Conservation (phyloP, 139 green algal species). For the Haematococcus sp. region DNA sequence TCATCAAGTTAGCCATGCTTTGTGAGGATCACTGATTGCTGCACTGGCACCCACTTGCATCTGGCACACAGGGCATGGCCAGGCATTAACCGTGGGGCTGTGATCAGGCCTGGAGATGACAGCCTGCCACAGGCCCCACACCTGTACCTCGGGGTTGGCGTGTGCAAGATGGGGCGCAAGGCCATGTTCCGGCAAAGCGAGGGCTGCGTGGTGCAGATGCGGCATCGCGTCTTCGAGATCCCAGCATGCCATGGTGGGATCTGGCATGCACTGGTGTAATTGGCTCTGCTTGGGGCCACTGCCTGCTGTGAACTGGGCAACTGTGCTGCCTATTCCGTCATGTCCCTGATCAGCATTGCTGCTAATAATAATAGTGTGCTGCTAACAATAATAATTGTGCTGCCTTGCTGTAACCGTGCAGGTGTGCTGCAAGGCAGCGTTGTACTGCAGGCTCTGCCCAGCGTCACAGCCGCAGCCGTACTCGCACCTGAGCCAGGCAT, state of each 20-base stretch:
- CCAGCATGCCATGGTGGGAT: constrained; percentile 44
- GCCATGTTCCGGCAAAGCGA: constrained; percentile 31
- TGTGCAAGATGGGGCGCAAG: constrained; percentile 15
- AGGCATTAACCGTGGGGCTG: constrained; percentile 5
- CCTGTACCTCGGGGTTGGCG: constrained; percentile 29
- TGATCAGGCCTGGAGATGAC: background rate
- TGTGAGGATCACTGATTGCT: too few species aligned
- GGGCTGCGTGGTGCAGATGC: constrained; percentile 39
- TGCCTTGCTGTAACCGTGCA: background rate
- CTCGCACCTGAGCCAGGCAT: constrained; percentile 15
- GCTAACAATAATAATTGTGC: background rate
- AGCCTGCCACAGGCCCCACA: background rate
- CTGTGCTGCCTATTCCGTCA: background rate
- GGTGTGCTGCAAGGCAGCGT: constrained; percentile 22
- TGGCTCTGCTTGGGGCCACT: background rate
- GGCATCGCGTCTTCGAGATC: constrained; percentile 37
- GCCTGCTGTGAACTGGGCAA: background rate
- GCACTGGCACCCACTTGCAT: too few species aligned
- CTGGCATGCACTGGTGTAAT: background rate
- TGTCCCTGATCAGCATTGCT: too few species aligned
- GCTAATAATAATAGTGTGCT: background rate
- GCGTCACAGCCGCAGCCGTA: constrained; percentile 17
- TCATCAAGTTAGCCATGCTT: too few species aligned
- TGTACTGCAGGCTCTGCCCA: constrained; percentile 27
- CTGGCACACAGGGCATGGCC: background rate